Conservation (phyloP, 371 early-diverging fungal species). For the Zopfochytrium polystomum region DNA sequence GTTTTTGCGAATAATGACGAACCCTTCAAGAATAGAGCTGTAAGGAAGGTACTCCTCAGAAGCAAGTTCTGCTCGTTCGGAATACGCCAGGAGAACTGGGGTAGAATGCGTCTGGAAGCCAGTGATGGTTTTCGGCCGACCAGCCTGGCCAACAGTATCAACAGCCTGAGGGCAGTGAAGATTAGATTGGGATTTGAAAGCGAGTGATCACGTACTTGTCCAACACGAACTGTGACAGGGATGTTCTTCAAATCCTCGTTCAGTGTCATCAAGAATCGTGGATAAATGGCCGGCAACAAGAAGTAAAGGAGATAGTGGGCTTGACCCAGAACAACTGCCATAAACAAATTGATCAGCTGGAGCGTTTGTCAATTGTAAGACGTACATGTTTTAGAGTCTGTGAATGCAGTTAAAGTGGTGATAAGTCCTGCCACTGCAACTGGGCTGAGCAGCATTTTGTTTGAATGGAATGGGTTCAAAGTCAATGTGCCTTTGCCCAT, state of each 20-base stretch:
- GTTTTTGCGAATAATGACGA: constrained; percentile 93
- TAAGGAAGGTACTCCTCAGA: constrained; percentile 90
- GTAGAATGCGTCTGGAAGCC: constrained; percentile 98
- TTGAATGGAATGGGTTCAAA: constrained; percentile 89
- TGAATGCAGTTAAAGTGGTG: constrained; percentile 83
- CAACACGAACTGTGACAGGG: constrained; percentile 90
- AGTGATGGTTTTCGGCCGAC: constrained; percentile 96
- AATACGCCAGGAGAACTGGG: constrained; percentile 93
- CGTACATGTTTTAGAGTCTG: constrained; percentile 80
- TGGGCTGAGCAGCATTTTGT: constrained; percentile 86
- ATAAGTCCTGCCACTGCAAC: constrained; percentile 88
- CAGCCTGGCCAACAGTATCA: constrained; percentile 98
- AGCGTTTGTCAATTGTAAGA: constrained; percentile 13
- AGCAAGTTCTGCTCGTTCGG: constrained; percentile 96
- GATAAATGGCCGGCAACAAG: constrained; percentile 90
- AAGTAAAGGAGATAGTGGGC: constrained; percentile 93
- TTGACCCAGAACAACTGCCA: constrained; percentile 73
- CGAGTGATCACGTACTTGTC: no score
- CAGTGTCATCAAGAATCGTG: constrained; percentile 94
- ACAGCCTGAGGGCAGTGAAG: no score
- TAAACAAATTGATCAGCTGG: not conserved
- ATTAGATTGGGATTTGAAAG: no score
- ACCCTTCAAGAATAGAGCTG: constrained; percentile 85
- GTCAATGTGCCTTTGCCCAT: constrained; percentile 98
- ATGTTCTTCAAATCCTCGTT: constrained; percentile 78